A percentile compares a stretch with the other conserved stretches of the same genome.
These are phyloP conservation scores for Globisporangium heterothallicum DNA, from an alignment of 352 stramenopile species.

Conservation along the genomic window DNA sequence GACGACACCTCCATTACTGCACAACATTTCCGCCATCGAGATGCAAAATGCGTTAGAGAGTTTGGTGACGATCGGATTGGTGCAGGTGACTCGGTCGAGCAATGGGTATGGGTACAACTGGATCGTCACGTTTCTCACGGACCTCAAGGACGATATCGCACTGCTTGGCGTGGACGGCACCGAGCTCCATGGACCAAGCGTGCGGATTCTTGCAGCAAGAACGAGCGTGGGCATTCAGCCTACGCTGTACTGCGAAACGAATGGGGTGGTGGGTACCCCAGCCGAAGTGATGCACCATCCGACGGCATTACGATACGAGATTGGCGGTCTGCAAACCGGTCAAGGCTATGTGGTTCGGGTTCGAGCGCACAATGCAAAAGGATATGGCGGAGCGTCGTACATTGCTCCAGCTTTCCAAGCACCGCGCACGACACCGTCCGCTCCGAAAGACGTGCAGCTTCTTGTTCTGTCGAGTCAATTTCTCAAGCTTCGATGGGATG, in stretches of 20 bases:
- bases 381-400: slow-evolving; percentile 43
- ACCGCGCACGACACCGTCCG: slow-evolving; percentile 34
- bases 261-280: slow-evolving; percentile 24
- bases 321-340: slow-evolving; percentile 45
- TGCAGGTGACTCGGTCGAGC: slow-evolving; percentile 74
- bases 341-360: slow-evolving; percentile 59
- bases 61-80: slow-evolving; percentile 83
- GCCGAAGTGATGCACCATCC: slow-evolving; percentile 29
- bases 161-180: slow-evolving; percentile 89
- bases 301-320: slow-evolving; percentile 23
- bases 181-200: slow-evolving; percentile 87
- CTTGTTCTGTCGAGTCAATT: slow-evolving; percentile 53
- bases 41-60: slow-evolving; percentile 87
- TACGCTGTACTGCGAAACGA: slow-evolving; percentile 66
- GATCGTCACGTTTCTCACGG: slow-evolving; percentile 91
- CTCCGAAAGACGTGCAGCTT: slow-evolving; percentile 36
- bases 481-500: slow-evolving; percentile 77
- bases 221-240: slow-evolving; percentile 70
- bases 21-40: slow-evolving; percentile 79
- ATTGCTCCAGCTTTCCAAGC: slow-evolving; percentile 50
- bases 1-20: slow-evolving; percentile 77
- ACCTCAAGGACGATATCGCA: slow-evolving; percentile 71
- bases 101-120: slow-evolving; percentile 97
- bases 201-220: slow-evolving; percentile 65
- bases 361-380: slow-evolving; percentile 53